Evolutionary conservation across 1,284 basidiomycete genomes (phyloP), one percentile per base, ranked within the genome.

Genomic region (Cutaneotrichosporon dermatis): DNA sequence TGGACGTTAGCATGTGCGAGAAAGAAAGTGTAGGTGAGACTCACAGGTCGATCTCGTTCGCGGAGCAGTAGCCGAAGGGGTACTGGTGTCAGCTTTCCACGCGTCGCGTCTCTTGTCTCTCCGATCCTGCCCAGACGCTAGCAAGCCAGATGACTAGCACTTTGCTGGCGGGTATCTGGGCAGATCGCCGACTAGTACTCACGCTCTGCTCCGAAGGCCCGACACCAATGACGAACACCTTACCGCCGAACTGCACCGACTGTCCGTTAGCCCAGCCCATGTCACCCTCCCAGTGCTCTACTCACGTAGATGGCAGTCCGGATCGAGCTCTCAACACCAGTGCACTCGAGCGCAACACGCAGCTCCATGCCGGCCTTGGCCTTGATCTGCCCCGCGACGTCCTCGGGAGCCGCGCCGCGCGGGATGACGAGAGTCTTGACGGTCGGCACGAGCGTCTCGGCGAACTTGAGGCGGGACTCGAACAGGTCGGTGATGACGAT

Each of bases 251-350:
- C 12, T 66, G 68, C 54, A 81, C 78, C 9, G 78, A 77, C 76
- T 80, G 59, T 25, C 25, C 45, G 54, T 61, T 40, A 59, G 54
- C 39, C 5, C 6, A 44, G 25, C 25, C 25, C 25, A 44, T 25
- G 25, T 33, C 43, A 2, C 25, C 25, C 51, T 25, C n/a, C 7
- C 8, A 33, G 7, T 8, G 6, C 25, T 9, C 11, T 6, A 76
- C 76, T 70, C 67, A 92, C 80, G 68, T 83, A 84, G 64, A 92
- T 83, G 4, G 85, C 90, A n/a, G 89, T 88, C 71, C 89, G 87
- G 66, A 96, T 88, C 11, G 87, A 90, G 41, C 85, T 85, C 76
- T 95, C 90, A 34, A 93, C 89, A 13, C 93, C 93, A 53, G 90
- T 93, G 63, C 76, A 78, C 55, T 79, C 78, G 55, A 79, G 53